Evolutionary conservation across 345 rosid species (phyloP).

Genomic region (Hibiscus tridactylites): DNA sequence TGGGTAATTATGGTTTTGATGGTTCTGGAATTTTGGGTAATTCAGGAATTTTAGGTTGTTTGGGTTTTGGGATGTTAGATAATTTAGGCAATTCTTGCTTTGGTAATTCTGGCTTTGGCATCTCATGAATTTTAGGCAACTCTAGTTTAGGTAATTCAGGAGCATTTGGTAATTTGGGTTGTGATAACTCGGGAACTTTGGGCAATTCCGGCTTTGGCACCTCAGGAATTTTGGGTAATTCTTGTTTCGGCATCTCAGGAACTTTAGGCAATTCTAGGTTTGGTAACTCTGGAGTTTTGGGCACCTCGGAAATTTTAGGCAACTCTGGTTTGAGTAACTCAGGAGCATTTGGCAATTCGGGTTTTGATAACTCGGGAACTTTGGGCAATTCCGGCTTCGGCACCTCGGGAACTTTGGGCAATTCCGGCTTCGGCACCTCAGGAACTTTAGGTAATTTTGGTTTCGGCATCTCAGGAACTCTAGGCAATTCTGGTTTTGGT

Average conservation of each 20-base stretch:
- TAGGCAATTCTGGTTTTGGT: not conserved
- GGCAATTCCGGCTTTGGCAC: too few relatives aligned
- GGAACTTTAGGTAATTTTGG: too few relatives aligned
- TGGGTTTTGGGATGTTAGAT: not conserved
- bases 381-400: not conserved
- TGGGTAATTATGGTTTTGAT: not conserved
- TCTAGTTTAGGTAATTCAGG: not conserved
- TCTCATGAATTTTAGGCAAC: slow-evolving; percentile 9
- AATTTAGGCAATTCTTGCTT: not conserved
- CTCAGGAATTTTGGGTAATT: too few relatives aligned
- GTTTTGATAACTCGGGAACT: too few relatives aligned
- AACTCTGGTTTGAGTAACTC: not conserved
- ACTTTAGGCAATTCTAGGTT: too few relatives aligned
- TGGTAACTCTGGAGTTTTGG: not conserved
- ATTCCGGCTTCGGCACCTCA: too few relatives aligned
- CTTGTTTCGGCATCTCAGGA: too few relatives aligned
- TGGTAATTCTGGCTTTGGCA: not conserved
- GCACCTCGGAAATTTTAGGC: not conserved
- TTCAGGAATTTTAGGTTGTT: not conserved
- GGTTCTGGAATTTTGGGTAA: not conserved
- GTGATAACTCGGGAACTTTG: not conserved
- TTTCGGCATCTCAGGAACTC: too few relatives aligned
- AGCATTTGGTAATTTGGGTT: slow-evolving; percentile 8
- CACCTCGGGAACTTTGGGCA: not conserved
- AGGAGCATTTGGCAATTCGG: not conserved